Base-by-base conservation (phyloP, 2,329 filamentous ascomycete species). In the Beauveria australis region DNA sequence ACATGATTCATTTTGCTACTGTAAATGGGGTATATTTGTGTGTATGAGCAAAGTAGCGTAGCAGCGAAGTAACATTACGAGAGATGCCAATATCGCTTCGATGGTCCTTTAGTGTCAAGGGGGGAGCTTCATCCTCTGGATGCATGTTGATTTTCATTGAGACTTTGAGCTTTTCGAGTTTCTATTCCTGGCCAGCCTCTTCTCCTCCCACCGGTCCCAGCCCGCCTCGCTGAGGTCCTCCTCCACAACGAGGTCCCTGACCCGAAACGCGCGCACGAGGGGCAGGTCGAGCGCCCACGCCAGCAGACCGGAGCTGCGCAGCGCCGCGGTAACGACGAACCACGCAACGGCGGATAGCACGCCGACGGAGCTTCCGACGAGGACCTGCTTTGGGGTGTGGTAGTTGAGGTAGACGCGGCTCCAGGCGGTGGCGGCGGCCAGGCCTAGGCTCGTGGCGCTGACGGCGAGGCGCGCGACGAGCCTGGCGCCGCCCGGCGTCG, bases 371-470 rank as follows among this genome's bases (percentile, higher is more conserved):
- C 81, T 85, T 2, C 94, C 94, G 1, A 88, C 89, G n/a, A 91
- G 68, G 10, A 99, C 94, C 77, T 99, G 94, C 69, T 81, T 87
- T 43, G 84, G 80, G 0, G 93, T 97, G 75, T 99, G 94, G 71
- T 99, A 99, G 72, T 87, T 91, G 63, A 99, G 78, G 71, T 99
- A 99, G 49, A 96, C 83, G 59, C 94, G 82, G 69, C 92, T 96
- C 73, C 83, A 85, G 22, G 92, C 89, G 6, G 97, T 91, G 9
- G 82, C 77, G 1, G 76, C 82, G 0, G 90, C 89, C 60, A 85
- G 79, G 2, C 75, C 75, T 48, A 88, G 76, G 41, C 84, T 86
- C 2, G 83, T 79, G 3, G 84, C 71, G 47, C 77, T 81, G 57
- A 77, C 74, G 2, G 79, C 71, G 24, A 81, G 68, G 83, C 41